Conservation (phyloP, 2,329 filamentous ascomycete genomes). For the Cyclaneusma minus region DNA sequence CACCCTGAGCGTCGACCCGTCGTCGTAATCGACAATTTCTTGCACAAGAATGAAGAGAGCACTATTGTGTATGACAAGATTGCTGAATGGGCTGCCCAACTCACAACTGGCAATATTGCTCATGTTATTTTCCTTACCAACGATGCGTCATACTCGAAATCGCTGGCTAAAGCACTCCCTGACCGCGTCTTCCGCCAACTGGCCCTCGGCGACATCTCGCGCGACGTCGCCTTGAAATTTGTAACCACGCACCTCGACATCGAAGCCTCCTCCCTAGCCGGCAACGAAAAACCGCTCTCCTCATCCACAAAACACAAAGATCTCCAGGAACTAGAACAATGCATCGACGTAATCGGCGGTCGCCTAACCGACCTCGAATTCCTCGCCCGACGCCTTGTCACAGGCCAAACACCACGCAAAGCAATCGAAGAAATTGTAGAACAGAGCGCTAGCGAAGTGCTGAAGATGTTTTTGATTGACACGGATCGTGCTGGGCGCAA, state of each 20-base stretch:
- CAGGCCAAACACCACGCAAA: constrained; percentile 65
- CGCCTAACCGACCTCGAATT: constrained; percentile 93
- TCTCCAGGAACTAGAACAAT: constrained; percentile 60
- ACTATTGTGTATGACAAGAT: constrained; percentile 59
- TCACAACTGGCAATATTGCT: constrained; percentile 77
- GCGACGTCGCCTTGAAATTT: constrained; percentile 75
- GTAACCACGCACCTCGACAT: constrained; percentile 66
- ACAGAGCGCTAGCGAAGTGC: constrained; percentile 75
- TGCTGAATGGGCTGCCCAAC: constrained; percentile 74
- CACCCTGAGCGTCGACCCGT: constrained; percentile 74
- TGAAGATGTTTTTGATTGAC: constrained; percentile 80
- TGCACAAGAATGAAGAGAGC: constrained; percentile 59
- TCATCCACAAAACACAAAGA: constrained; percentile 24
- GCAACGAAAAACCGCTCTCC: constrained; percentile 13
- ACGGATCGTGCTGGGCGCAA: constrained; percentile 34
- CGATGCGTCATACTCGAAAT: constrained; percentile 78
- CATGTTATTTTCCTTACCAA: constrained; percentile 92
- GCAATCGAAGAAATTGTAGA: constrained; percentile 82
- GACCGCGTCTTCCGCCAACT: constrained; percentile 84
- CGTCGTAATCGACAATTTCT: constrained; percentile 81
- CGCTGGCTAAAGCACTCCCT: constrained; percentile 71
- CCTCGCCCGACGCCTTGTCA: constrained; percentile 75
- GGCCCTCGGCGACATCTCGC: constrained; percentile 71
- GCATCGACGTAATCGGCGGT: constrained; percentile 71
- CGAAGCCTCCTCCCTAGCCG: constrained; percentile 19